A percentile compares a stretch with the other conserved stretches of the same genome.
Evolutionary conservation across 176 grass and related monocot species (phyloP).

Genomic region (Triticum timopheevii): DNA sequence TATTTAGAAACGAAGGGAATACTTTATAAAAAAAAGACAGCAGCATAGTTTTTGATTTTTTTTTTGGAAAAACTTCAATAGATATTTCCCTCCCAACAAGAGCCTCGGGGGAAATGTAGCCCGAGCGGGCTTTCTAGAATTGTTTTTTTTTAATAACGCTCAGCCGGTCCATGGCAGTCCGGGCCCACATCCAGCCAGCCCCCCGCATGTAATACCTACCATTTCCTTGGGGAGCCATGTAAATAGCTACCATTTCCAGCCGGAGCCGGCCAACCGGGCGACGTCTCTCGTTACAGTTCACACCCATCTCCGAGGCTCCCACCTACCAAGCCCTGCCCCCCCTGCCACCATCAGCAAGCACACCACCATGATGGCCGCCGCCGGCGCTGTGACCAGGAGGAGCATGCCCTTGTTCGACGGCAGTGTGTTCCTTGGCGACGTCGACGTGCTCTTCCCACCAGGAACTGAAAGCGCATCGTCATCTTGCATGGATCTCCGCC

Average conservation of each 20-base stretch:
- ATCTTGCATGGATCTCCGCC: not conserved
- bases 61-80: not conserved
- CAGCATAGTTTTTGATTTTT: not conserved
- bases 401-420: conserved; percentile 45
- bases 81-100: not conserved
- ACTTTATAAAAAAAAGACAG: not conserved
- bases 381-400: not conserved
- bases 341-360: not conserved
- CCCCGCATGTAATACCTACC: not conserved
- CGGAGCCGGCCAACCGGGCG: too few relatives aligned
- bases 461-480: not conserved
- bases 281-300: not conserved
- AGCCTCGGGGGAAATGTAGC: not conserved
- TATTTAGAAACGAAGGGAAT: not conserved
- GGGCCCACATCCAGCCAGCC: not conserved
- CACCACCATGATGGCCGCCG: not conserved
- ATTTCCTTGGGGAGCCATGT: not conserved
- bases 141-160: too few relatives aligned
- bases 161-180: not conserved
- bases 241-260: not conserved
- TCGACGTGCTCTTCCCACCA: conserved; percentile 33
- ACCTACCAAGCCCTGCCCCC: not conserved
- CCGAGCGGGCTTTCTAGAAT: not conserved
- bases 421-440: conserved; percentile 34
- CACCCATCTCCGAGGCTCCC: not conserved